Conservation (phyloP, 768 basidiomycete genomes). For the Xerocomus brunneocitrinus region DNA sequence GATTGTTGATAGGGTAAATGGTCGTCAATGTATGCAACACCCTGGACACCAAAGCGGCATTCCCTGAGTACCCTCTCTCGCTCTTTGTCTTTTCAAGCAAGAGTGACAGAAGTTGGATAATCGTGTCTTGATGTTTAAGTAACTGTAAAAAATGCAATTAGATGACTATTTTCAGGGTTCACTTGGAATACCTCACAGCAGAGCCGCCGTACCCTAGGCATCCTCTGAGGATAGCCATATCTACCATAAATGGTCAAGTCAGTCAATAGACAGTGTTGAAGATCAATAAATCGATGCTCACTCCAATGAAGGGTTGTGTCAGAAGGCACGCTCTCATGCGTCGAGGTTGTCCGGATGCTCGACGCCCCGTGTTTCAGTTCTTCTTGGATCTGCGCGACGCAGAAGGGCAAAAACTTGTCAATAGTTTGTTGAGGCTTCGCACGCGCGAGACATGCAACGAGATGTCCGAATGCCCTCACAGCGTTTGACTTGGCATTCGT, state of each 20-base stretch:
- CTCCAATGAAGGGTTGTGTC: constrained; percentile 94
- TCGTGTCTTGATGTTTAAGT: constrained; percentile 59
- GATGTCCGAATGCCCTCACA: constrained; percentile 85
- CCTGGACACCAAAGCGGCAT: constrained; percentile 72
- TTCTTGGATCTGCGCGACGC: constrained; percentile 68
- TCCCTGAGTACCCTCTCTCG: constrained; percentile 83
- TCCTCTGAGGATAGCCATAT: constrained; percentile 78
- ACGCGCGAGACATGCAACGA: constrained; percentile 79
- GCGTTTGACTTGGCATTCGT: constrained; percentile 87
- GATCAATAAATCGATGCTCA: constrained; percentile 32
- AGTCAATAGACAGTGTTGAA: neutral
- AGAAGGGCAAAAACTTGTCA: constrained; percentile 75
- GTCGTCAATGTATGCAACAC: constrained; percentile 70
- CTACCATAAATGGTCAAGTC: constrained; percentile 32
- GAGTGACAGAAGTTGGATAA: constrained; percentile 57
- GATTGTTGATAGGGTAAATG: constrained; percentile 71
- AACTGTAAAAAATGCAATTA: constrained; percentile 40
- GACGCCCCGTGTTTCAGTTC: constrained; percentile 91
- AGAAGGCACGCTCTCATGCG: constrained; percentile 67
- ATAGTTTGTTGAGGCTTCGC: constrained; percentile 73
- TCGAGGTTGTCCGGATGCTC: constrained; percentile 74
- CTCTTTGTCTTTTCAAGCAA: constrained; percentile 78
- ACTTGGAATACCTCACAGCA: constrained; percentile 39
- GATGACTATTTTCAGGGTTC: neutral
- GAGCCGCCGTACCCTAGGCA: constrained; percentile 72